Conservation (phyloP, 208 protist genomes). For the Trypanosoma cruzi region DNA sequence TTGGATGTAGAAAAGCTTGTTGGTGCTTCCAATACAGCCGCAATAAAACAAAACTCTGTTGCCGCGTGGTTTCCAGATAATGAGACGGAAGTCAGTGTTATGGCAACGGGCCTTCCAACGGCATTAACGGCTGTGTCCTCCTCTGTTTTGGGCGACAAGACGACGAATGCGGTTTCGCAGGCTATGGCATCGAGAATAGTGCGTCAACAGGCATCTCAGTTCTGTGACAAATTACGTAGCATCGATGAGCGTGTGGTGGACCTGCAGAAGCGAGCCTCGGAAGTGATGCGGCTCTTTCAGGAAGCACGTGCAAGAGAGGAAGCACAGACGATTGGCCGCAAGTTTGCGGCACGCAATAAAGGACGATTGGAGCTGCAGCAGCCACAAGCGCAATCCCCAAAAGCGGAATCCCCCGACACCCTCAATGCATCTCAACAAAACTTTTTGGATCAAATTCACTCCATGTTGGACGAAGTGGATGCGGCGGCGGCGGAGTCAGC, state of each 20-base stretch:
- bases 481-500: conserved; percentile 50
- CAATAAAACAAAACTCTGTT: conserved; percentile 39
- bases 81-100: conserved; percentile 11
- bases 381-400: conserved; percentile 10
- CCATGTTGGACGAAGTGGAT: conserved; percentile 72
- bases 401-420: conserved; percentile 5
- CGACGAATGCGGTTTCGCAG: conserved; percentile 69
- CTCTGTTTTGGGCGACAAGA: conserved; percentile 74
- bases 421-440: conserved; percentile 44
- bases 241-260: conserved; percentile 70
- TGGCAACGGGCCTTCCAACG: conserved; percentile 22
- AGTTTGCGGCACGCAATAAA: conserved; percentile 83
- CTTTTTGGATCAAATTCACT: conserved; percentile 65
- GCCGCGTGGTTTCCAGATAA: conserved; percentile 66
- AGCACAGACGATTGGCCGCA: conserved; percentile 70
- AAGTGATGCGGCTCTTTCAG: conserved; percentile 81
- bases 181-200: conserved; percentile 66
- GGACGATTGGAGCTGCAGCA: conserved; percentile 43
- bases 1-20: conserved; percentile 75
- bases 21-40: conserved; percentile 59
- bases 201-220: conserved; percentile 64
- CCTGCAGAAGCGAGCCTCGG: conserved; percentile 72
- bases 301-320: conserved; percentile 67
- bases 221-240: conserved; percentile 69
- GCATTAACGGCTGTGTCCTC: conserved; percentile 80